Conservation (phyloP, 2,329 filamentous ascomycete genomes). For the Tolypocladium capitatum region DNA sequence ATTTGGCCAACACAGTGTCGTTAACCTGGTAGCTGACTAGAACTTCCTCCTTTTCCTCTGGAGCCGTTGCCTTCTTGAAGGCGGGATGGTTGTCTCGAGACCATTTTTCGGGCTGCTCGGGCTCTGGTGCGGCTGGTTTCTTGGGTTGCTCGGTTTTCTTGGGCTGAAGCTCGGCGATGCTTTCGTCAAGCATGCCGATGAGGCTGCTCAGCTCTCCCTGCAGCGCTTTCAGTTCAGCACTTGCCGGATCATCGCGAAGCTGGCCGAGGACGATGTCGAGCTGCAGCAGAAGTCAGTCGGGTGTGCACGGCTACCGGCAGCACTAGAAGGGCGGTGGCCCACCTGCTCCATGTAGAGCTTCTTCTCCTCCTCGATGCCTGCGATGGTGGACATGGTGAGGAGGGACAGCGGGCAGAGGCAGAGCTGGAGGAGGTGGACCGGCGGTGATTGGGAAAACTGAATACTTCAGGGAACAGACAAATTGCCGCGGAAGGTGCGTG, state of each 20-base stretch:
- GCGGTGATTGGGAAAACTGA: background rate
- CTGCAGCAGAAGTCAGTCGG: conserved; percentile 27
- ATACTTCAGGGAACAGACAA: background rate
- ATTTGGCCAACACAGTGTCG: conserved; percentile 81
- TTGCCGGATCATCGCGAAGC: conserved; percentile 68
- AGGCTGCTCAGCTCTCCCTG: conserved; percentile 71
- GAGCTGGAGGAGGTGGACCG: background rate
- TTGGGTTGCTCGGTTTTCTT: conserved; percentile 28
- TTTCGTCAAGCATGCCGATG: conserved; percentile 65
- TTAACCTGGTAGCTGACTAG: conserved; percentile 65
- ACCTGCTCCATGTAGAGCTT: conserved; percentile 46
- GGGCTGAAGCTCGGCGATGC: conserved; percentile 65
- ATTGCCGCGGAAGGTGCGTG: background rate
- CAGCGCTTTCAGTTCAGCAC: conserved; percentile 63
- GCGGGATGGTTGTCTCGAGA: conserved; percentile 70
- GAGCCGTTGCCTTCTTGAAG: conserved; percentile 41
- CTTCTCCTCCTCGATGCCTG: conserved; percentile 37
- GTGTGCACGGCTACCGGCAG: background rate
- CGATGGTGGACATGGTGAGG: conserved; percentile 16
- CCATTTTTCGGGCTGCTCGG: conserved; percentile 56
- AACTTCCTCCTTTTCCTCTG: conserved; percentile 39
- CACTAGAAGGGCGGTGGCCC: conserved; percentile 6
- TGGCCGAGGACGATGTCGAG: conserved; percentile 66
- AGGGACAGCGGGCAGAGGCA: background rate
- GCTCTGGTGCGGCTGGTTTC: conserved; percentile 29